phyloP scores from a whole-genome alignment of 192 early-diverging fungal species.

The Coemansia sp. region DNA sequence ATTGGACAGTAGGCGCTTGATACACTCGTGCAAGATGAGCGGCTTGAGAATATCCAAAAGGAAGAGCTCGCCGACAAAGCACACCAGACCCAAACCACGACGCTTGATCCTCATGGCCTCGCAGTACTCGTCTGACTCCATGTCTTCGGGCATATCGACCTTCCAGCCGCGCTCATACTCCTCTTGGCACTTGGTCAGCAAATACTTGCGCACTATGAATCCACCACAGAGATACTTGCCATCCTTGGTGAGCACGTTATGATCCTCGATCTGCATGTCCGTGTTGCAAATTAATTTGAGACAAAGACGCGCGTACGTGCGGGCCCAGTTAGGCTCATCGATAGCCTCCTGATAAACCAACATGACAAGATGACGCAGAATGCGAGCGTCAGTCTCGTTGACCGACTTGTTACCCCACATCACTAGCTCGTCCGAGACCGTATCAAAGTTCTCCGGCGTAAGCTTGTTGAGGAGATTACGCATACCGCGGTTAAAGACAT shows the following conservation, averaged over 20 bases:
- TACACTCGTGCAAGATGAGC: constrained; percentile 93
- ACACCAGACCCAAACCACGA: constrained; percentile 88
- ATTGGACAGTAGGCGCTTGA: constrained; percentile 77
- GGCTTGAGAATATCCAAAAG: constrained; percentile 86
- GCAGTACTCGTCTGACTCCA: constrained; percentile 83
- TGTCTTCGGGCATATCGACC: constrained; percentile 73
- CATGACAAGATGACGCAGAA: constrained; percentile 83
- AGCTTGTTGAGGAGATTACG: constrained; percentile 96
- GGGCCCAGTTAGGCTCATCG: constrained; percentile 88
- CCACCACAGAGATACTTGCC: constrained; percentile 61
- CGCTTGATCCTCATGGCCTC: constrained; percentile 89
- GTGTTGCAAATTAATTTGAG: constrained; percentile 72
- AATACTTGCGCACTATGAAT: constrained; percentile 84
- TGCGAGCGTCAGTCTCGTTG: constrained; percentile 68
- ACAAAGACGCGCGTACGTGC: constrained; percentile 90
- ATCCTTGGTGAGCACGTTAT: constrained; percentile 44
- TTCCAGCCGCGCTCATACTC: constrained; percentile 94
- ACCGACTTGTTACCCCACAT: constrained; percentile 73
- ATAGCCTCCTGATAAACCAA: constrained; percentile 94
- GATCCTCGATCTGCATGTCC: constrained; percentile 63
- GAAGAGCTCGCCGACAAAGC: constrained; percentile 96
- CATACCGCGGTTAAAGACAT: constrained; percentile 74
- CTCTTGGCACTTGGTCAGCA: constrained; percentile 93
- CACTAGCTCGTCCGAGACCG: constrained; percentile 82
- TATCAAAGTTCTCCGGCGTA: constrained; percentile 93